A percentile compares a stretch with the other conserved stretches of the same genome.
Conservation (phyloP, 371 early-diverging fungal genomes). For the Basidiobolus heterosporus region DNA sequence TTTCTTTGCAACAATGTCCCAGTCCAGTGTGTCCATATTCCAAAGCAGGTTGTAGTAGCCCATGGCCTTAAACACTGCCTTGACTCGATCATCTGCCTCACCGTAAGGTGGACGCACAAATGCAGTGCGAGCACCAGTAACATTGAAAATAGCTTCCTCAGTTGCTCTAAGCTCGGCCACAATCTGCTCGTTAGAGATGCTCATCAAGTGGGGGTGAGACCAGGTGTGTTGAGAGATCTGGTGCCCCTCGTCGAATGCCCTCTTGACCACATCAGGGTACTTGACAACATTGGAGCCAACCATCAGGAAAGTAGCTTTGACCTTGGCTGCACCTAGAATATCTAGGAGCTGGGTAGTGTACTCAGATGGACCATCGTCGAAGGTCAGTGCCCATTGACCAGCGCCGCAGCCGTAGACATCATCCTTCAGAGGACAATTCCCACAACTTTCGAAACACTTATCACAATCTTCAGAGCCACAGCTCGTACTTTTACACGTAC, state of each 20-base stretch:
- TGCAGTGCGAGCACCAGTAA: constrained; percentile 15
- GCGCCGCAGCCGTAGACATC: constrained; percentile 18
- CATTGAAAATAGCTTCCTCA: constrained; percentile 12
- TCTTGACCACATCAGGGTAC: constrained; percentile 12
- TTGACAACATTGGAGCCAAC: constrained; percentile 24
- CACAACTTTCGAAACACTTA: constrained; percentile 21
- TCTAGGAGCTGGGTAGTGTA: constrained; percentile 24
- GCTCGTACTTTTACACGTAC: constrained; percentile 12
- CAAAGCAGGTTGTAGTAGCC: constrained; percentile 29
- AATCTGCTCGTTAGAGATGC: constrained; percentile 5
- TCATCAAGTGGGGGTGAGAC: constrained; percentile 20
- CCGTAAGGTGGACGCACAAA: constrained; percentile 34
- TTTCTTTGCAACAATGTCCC: constrained; percentile 2
- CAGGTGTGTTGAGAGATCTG: constrained; percentile 33
- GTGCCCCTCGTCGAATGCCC: constrained; percentile 23
- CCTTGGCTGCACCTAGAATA: constrained; percentile 20
- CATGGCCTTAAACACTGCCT: constrained; percentile 31
- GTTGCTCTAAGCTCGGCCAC: constrained; percentile 13
- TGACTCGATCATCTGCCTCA: constrained; percentile 48
- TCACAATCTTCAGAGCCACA: constrained; percentile 21
- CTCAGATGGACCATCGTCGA: constrained; percentile 25
- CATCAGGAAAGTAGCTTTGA: constrained; percentile 50
- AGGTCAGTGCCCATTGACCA: constrained; percentile 15
- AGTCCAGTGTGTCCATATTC: constrained; percentile 18
- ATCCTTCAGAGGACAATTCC: constrained; percentile 11